These are phyloP conservation scores for Penicillium bovifimosum DNA, from an alignment of 495 filamentous ascomycete genomes.

Conservation along the genomic window DNA sequence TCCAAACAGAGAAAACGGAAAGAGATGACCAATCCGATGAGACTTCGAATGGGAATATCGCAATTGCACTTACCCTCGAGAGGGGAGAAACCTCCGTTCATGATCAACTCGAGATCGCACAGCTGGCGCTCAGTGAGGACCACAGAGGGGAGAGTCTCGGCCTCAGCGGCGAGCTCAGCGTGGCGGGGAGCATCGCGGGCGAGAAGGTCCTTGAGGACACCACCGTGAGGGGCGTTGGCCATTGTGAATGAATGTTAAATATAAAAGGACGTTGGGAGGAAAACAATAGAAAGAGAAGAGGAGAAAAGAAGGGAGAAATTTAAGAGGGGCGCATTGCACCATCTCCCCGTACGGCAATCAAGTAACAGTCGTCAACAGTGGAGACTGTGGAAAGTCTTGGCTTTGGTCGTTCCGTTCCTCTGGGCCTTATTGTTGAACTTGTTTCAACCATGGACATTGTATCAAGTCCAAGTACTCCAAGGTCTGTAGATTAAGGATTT, in stretches of 20 bases:
- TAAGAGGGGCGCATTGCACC: not conserved
- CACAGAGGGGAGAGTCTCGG: conserved; percentile 80
- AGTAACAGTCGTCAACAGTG: conserved; percentile 28
- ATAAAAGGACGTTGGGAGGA: not conserved
- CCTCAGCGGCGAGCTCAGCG: conserved; percentile 69
- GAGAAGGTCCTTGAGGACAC: conserved; percentile 92
- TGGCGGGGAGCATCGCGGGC: conserved; percentile 81
- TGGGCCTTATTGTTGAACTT: not conserved
- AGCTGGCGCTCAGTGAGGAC: conserved; percentile 87
- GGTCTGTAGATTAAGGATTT: not conserved
- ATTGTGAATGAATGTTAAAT: conserved; percentile 32
- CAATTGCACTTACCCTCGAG: conserved; percentile 70
- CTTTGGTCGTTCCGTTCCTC: not conserved
- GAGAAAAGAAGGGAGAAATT: conserved; percentile 5
- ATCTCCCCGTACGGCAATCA: not conserved
- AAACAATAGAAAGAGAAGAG: conserved; percentile 7
- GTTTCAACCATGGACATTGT: too few relatives aligned
- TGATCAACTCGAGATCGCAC: conserved; percentile 92
- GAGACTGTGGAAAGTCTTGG: conserved; percentile 19
- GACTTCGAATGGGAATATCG: not conserved
- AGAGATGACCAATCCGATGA: not conserved
- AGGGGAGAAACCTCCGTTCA: conserved; percentile 95
- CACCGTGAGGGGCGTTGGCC: conserved; percentile 88
- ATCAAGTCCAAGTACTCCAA: not conserved
- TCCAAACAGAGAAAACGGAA: not conserved